Evolutionary conservation across 129 eudicot species (phyloP), one percentile per base, ranked within the genome.

Genomic region (Tanacetum coccineum): DNA sequence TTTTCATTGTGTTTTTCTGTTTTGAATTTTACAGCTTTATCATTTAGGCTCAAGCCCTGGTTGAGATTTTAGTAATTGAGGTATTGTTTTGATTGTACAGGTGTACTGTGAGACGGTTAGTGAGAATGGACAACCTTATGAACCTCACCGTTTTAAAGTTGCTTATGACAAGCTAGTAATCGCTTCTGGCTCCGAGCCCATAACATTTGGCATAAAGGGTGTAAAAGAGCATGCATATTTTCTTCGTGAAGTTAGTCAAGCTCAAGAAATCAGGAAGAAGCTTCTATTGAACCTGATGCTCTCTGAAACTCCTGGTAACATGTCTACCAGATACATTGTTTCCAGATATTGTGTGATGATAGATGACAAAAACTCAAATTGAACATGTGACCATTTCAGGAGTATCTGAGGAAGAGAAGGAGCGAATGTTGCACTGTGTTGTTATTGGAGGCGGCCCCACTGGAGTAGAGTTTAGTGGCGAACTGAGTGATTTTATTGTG

Each of bases 401-500:
- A 13, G 68, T 89, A 46, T 78, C 96, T 19, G 98, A 88, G 64
- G 96, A 93, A 66, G 98, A 93, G 52, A 88, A 84, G 79, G 90
- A 82, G 64, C 79, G 84, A 28, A 74, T 92, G 63, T 68, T 92
- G 63, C 98, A 92, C 64, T 92, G 98, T 79, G 98, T 92, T 39
- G 95, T 91, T 8, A 75, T 91, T 51, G 98, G 98, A 53, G 98
- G 98, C 40, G 98, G 98, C 45, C 98, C 96, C 4, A 92, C 98
- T 59, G 98, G 98, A 28, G 98, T 92, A 26, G 98, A 92, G 76
- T 92, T 92, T 60, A 92, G 95, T 48, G 96, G 98, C 12, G 98
- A 92, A 80, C 50, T 92, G 78, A 88, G 98, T 79, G 98, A 92
- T 73, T 92, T 92, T 65, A 92, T 92, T 40, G 84, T 76, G 70